Evolutionary conservation across 2,329 filamentous ascomycete species (phyloP), one percentile per base, ranked within the genome.

Genomic region (Nemania serpens): DNA sequence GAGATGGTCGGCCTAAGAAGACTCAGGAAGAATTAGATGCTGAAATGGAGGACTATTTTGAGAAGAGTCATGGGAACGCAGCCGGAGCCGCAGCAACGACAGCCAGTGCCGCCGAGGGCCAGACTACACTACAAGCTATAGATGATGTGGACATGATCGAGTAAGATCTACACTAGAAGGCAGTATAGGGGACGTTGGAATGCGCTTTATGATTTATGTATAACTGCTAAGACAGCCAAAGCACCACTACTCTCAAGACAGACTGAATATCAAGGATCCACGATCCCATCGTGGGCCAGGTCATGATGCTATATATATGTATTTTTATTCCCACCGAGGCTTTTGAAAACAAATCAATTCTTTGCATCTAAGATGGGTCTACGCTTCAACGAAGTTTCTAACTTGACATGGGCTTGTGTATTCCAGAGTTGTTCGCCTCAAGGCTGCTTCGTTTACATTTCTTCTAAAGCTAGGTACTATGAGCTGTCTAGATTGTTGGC

Each of bases 11-110:
- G 50, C 82, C 87, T 2, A 89, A 87, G 77, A 97, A 96, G 84
- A 97, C 93, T 0, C 90, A 93, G 68, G 91, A 96, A 70, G 91
- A 97, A 74, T 81, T 97, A 42, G 93, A 97, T 74, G 91, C 91
- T n/a, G 93, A 97, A 77, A 97, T 97, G 93, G 92, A 89, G 33
- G 91, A 97, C 73, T 97, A 97, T 76, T 97, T 92, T 81, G 88
- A 84, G 33, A 79, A 78, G 25, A 75, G 75, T 39, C 73, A 69
- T 58, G 75, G 69, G 37, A 60, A 50, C n/a, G 42, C 5, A 48
- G 72, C 77, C 49, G 76, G 72, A 53, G 75, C 71, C n/a, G 77
- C 75, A 37, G 77, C 73, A 22, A 70, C 74, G 25, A 72, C 71
- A 49, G 71, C 73, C 10, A 68, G 70, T 59, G 62, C 69, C 20